Conservation (phyloP, 768 basidiomycete species). For the Auricularia heimuer region DNA sequence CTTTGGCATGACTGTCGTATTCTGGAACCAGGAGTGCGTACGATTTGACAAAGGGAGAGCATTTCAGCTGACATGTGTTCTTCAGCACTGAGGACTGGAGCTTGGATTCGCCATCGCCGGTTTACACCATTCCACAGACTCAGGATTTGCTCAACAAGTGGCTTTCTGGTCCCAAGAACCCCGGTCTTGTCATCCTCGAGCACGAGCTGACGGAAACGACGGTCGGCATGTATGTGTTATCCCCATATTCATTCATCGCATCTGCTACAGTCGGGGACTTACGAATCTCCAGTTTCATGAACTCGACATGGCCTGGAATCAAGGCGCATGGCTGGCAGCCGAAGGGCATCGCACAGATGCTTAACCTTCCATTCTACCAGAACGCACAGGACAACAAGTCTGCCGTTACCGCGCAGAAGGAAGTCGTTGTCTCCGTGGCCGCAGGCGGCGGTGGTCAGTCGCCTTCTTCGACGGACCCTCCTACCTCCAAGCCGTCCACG, state of each 20-base stretch:
- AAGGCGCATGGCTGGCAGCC: constrained; percentile 62
- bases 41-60: not conserved
- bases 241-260: too few relatives aligned
- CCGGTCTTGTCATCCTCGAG: constrained; percentile 76
- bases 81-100: constrained; percentile 56
- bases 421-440: not conserved
- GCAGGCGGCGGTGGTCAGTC: not conserved
- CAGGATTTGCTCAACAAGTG: constrained; percentile 25
- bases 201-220: constrained; percentile 63
- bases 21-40: constrained; percentile 84
- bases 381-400: not conserved
- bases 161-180: constrained; percentile 46
- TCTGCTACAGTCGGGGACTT: too few relatives aligned
- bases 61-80: too few relatives aligned
- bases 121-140: constrained; percentile 37
- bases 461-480: not conserved
- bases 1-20: constrained; percentile 68
- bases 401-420: not conserved
- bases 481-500: not conserved
- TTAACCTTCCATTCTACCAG: not conserved
- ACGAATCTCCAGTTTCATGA: constrained; percentile 36
- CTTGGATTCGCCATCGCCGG: constrained; percentile 22
- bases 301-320: constrained; percentile 48
- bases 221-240: constrained; percentile 31
- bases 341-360: constrained; percentile 36